A percentile compares a stretch with the other conserved stretches of the same genome.
Evolutionary conservation across 805 yeast species (phyloP).

Genomic region (Saccharomycopsis oosterbeekiorum): DNA sequence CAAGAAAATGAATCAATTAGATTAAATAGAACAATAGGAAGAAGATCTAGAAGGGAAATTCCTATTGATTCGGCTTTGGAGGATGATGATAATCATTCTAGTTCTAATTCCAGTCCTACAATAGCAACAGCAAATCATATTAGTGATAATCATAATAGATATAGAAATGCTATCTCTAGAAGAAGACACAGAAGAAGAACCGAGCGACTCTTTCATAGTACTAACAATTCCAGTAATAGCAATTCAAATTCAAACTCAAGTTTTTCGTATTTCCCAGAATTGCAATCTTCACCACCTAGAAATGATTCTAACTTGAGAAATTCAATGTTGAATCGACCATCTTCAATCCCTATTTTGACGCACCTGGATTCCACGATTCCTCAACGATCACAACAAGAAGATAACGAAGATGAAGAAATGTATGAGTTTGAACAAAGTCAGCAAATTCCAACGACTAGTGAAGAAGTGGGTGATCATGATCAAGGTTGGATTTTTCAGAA

Average conservation of each 20-base stretch:
- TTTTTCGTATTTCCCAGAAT: not conserved
- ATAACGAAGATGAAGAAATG: slow-evolving; percentile 1
- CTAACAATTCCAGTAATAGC: not conserved
- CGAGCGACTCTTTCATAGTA: not conserved
- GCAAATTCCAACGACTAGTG: not conserved
- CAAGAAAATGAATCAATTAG: not conserved
- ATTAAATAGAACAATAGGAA: not conserved
- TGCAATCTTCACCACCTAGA: not conserved
- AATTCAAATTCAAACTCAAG: not conserved
- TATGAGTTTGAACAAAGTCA: not conserved
- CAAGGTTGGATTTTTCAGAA: not conserved
- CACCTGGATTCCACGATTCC: no score
- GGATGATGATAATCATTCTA: not conserved
- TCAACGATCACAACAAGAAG: not conserved
- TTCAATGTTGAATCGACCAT: not conserved
- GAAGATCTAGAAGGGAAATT: not conserved
- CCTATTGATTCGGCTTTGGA: not conserved
- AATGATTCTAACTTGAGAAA: not conserved
- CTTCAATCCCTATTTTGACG: not conserved
- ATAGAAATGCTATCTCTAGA: not conserved
- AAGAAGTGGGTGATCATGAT: not conserved
- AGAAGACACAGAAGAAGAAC: not conserved
- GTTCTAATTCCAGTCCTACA: not conserved
- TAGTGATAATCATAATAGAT: not conserved
- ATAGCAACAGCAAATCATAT: not conserved